Evolutionary conservation across 208 protist genomes (phyloP).

Genomic region (Leishmania aethiopica): DNA sequence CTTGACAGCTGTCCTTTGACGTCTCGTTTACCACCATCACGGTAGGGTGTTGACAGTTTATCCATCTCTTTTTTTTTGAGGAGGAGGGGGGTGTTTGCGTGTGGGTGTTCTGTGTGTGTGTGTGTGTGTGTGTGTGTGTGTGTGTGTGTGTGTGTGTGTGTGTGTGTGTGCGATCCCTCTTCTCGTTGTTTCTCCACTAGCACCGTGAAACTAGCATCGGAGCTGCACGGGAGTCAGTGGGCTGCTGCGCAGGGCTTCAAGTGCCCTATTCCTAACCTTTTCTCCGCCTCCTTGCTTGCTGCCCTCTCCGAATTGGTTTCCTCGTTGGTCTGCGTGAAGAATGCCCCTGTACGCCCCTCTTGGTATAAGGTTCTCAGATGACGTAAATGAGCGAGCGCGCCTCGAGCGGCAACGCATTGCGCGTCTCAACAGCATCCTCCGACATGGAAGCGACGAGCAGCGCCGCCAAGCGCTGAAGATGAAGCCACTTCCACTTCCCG

Average conservation of each 20-base stretch:
- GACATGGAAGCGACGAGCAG: slow-evolving; percentile 5
- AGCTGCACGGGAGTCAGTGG: too few relatives aligned
- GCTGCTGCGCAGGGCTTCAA: too few relatives aligned
- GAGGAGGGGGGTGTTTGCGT: neutral
- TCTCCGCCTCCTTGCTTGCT: neutral
- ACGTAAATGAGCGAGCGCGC: neutral
- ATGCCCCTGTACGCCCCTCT: slow-evolving; percentile 1
- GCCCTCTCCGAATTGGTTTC: neutral
- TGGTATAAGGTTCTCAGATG: neutral
- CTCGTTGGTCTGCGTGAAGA: neutral
- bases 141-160: neutral
- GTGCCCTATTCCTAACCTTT: too few relatives aligned
- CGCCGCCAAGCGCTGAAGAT: slow-evolving; percentile 14
- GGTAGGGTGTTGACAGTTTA: neutral
- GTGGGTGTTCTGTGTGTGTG: neutral
- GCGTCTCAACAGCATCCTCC: slow-evolving; percentile 7
- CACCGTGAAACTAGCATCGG: neutral
- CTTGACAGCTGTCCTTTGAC: neutral
- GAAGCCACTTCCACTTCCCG: slow-evolving; percentile 2
- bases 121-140: neutral
- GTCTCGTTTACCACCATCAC: neutral
- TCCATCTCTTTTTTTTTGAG: neutral
- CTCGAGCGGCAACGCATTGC: neutral
- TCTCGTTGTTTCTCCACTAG: neutral
- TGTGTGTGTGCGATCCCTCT: neutral